phyloP scores from a whole-genome alignment of 106 monocot species.

The Acorus calamus region DNA sequence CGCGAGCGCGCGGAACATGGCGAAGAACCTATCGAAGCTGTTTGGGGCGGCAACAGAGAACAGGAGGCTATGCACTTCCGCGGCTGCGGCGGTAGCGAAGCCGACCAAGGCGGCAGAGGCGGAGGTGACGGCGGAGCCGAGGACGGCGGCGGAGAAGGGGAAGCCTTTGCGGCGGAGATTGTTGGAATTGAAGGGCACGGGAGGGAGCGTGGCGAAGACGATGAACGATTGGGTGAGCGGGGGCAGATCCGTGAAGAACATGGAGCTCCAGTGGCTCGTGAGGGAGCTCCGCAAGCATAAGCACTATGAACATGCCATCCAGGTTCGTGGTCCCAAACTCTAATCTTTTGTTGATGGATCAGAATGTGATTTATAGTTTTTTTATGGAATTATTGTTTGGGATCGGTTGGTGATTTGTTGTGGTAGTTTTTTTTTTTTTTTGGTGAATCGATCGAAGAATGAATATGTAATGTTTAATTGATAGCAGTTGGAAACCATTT shows the following conservation, averaged over 20 bases:
- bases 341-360: neutral
- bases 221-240: conserved; percentile 62
- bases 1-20: conserved; percentile 19
- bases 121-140: neutral
- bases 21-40: conserved; percentile 3
- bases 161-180: conserved; percentile 38
- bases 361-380: neutral
- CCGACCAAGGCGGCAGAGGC: too few relatives aligned
- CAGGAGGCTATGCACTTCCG: conserved; percentile 12
- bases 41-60: conserved; percentile 2
- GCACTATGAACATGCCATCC: conserved; percentile 42
- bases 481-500: too few relatives aligned
- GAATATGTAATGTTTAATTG: too few relatives aligned
- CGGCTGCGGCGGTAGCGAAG: neutral
- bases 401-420: neutral
- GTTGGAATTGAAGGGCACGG: conserved; percentile 33
- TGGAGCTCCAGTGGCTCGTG: conserved; percentile 32
- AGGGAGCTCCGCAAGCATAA: conserved; percentile 47
- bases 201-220: conserved; percentile 45
- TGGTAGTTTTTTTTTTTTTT: too few relatives aligned
- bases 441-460: too few relatives aligned
- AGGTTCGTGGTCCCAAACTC: conserved; percentile 17
- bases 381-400: neutral
- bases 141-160: conserved; percentile 1
- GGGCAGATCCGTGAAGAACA: conserved; percentile 21